Base-by-base conservation (phyloP, 495 filamentous ascomycete species). In the Ascodesmis nigricans region DNA sequence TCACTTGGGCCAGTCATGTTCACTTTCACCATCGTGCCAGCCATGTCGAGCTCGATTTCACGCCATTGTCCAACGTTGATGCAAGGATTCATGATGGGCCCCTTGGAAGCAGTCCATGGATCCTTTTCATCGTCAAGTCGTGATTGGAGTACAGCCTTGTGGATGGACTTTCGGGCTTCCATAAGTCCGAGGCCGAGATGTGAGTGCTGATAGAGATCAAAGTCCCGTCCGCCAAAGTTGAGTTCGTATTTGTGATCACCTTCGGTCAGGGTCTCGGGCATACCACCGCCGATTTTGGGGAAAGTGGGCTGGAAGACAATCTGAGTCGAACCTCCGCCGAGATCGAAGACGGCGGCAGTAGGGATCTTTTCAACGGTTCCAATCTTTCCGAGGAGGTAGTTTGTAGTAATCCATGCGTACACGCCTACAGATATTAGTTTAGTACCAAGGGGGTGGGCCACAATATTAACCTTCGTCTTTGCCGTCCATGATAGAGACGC, bases 341-440 rank as follows among this genome's bases (percentile, higher is more conserved):
- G 70, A 55, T 97, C 87, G 46, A 97, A 91, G 37, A 95, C 66
- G 19, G 87, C 87, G 26, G 84, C 87, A 1, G 87, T 95, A 9
- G 77, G 75, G 35, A 67, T 78, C 46, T 90, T 69, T 45, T 91
- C 82, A 4, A 80, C 76, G 15, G 76, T 78, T 45, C 87, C 90
- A 49, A 95, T 95, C 61, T 93, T 97, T 34, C 83, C 84, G 13
- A 95, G 71, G 25, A 97, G 72, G 58, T 95, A 97, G 59, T 97
- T 97, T 38, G 78, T 82, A 2, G 87, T 97, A 55, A 97, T 91
- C 87, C 87, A 97, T 34, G 87, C 90, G 46, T 91, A 97, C n/a
- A 97, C 87, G 54, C 90, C 74, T 49, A 7, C 11, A 22, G 11
- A 9, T 47, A 33, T 43, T 31, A 19, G 13, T 38, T 7, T 11